Conservation (phyloP, 192 early-diverging fungal species). For the Chytriomyces hyalinus region DNA sequence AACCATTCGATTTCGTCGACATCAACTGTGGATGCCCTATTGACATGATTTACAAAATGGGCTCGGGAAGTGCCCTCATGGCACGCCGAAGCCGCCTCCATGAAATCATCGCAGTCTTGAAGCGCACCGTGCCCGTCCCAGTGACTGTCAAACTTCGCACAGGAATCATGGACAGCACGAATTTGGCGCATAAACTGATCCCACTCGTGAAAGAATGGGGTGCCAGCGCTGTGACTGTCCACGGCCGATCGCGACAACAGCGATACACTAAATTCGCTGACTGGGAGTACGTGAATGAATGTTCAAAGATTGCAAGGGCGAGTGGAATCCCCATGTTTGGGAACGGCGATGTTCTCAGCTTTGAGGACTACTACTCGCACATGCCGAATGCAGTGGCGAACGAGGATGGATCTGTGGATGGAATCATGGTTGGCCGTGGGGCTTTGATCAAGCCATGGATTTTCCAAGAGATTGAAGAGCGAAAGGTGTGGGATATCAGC, state of each 20-base stretch:
- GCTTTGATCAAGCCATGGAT: conserved; percentile 98
- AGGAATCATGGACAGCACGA: conserved; percentile 65
- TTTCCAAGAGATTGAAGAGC: conserved; percentile 89
- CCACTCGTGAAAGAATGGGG: conserved; percentile 71
- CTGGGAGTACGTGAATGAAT: conserved; percentile 87
- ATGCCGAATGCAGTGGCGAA: conserved; percentile 38
- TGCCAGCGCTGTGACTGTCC: conserved; percentile 73
- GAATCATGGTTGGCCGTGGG: conserved; percentile 91
- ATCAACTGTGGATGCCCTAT: conserved; percentile 95
- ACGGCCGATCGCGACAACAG: conserved; percentile 91
- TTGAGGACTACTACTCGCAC: conserved; percentile 80
- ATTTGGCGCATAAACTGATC: conserved; percentile 75
- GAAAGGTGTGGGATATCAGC: conserved; percentile 88
- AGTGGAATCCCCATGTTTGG: conserved; percentile 58
- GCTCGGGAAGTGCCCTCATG: conserved; percentile 84
- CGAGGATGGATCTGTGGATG: conserved; percentile 51
- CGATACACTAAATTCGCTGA: conserved; percentile 89
- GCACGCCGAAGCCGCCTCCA: conserved; percentile 66
- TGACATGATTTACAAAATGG: conserved; percentile 80
- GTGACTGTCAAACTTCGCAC: conserved; percentile 92
- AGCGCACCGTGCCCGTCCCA: conserved; percentile 73
- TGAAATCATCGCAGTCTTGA: conserved; percentile 78
- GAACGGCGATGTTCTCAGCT: conserved; percentile 78
- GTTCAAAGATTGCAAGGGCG: conserved; percentile 37
- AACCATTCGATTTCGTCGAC: conserved; percentile 89